These are phyloP conservation scores for Dryas octopetala DNA, from an alignment of 306 rosid genomes.

Conservation along the genomic window DNA sequence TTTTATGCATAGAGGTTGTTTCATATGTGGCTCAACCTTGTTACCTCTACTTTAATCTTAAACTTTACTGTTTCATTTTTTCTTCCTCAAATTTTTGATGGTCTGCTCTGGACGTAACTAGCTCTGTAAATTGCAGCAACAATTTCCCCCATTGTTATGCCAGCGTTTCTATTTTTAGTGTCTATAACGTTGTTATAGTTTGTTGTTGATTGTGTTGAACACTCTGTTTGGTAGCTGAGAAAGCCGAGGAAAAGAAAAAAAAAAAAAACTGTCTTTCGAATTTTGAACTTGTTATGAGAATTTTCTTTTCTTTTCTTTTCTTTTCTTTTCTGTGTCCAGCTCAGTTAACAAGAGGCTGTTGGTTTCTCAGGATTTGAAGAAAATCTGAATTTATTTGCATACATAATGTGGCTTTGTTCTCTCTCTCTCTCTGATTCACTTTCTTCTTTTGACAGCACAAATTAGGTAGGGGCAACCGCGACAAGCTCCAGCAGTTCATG, in stretches of 20 bases:
- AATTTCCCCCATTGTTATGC: neutral
- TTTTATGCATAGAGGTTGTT: neutral
- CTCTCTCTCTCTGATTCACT: neutral
- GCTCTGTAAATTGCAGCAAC: slow-evolving; percentile 1
- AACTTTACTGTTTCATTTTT: neutral
- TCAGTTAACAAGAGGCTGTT: neutral
- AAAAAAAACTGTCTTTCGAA: neutral
- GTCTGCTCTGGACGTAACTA: neutral
- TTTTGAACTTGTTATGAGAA: neutral
- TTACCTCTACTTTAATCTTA: neutral
- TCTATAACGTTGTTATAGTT: neutral
- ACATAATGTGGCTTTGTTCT: neutral
- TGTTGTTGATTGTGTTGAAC: neutral
- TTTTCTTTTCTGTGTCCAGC: neutral
- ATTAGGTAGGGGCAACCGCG: slow-evolving; percentile 89
- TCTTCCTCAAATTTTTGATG: neutral
- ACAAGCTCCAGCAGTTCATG: slow-evolving; percentile 93
- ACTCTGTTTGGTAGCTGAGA: neutral
- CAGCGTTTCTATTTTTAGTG: neutral
- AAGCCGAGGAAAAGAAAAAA: neutral
- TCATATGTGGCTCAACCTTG: neutral
- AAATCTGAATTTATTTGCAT: neutral
- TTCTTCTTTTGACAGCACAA: slow-evolving; percentile 60
- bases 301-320: neutral
- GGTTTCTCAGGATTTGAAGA: neutral